Evolutionary conservation across 352 stramenopile genomes (phyloP).

Genomic region (Hyaloperonospora arabidopsidis): DNA sequence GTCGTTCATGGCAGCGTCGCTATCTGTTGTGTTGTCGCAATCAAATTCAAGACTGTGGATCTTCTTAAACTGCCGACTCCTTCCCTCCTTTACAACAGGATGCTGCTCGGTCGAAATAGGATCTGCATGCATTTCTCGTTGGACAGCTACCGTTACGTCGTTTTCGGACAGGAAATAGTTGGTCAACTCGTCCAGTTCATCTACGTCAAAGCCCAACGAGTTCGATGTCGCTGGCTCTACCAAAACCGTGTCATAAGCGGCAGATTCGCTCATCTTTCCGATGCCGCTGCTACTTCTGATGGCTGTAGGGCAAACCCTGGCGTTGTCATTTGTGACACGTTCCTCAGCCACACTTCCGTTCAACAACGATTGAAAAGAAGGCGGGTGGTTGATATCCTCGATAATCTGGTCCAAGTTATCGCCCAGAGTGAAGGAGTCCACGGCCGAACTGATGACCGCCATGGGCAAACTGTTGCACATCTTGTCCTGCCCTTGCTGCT

Average conservation of each 20-base stretch:
- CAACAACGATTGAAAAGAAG: conserved; percentile 32
- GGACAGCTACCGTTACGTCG: conserved; percentile 27
- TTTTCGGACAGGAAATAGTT: conserved; percentile 65
- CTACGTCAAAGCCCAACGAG: conserved; percentile 56
- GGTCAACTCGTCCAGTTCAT: conserved; percentile 68
- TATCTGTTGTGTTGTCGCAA: conserved; percentile 30
- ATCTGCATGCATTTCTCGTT: conserved; percentile 27
- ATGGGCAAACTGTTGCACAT: conserved; percentile 69
- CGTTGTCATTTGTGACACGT: conserved; percentile 13
- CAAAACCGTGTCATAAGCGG: conserved; percentile 7
- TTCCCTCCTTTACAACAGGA: conserved; percentile 3
- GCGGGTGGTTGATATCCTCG: conserved; percentile 57
- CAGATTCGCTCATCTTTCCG: conserved; percentile 20
- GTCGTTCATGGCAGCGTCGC: conserved; percentile 8
- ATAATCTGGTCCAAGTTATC: conserved; percentile 75
- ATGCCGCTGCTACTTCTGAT: conserved; percentile 27
- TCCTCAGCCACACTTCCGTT: conserved; percentile 20
- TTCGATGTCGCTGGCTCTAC: conserved; percentile 34
- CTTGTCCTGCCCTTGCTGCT: conserved; percentile 29
- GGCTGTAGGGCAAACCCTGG: conserved; percentile 20
- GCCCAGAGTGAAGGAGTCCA: conserved; percentile 69
- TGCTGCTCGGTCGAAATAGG: conserved; percentile 9
- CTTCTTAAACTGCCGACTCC: conserved; percentile 45
- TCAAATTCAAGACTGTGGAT: conserved; percentile 75
- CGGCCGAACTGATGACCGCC: conserved; percentile 47